These are phyloP conservation scores for Urtica urens DNA, from an alignment of 306 rosid species.

Conservation along the genomic window DNA sequence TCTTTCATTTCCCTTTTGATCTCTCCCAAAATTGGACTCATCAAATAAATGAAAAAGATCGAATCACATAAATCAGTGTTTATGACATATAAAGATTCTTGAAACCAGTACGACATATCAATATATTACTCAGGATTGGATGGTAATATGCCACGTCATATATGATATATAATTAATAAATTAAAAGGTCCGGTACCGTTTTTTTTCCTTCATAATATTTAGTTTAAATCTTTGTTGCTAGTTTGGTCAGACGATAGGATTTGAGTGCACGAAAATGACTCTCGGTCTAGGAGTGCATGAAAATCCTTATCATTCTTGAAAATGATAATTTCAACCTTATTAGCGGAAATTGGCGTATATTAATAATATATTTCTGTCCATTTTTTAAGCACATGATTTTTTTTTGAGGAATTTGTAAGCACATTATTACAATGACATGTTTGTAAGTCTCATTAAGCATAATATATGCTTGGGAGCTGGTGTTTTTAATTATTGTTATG, in stretches of 20 bases:
- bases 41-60: neutral
- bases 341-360: neutral
- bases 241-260: conserved; percentile 6
- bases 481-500: neutral
- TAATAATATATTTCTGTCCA: neutral
- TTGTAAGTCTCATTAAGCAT: neutral
- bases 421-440: conserved; percentile 11
- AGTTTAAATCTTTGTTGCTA: neutral
- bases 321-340: conserved; percentile 9
- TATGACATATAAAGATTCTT: neutral
- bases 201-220: conserved; percentile 11
- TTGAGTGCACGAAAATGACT: conserved; percentile 26
- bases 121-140: no score
- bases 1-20: conserved; percentile 4
- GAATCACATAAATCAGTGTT: neutral
- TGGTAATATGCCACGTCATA: conserved; percentile 18
- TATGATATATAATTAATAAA: no score
- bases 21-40: neutral
- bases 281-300: conserved; percentile 10
- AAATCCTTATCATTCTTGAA: conserved; percentile 13
- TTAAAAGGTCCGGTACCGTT: no score
- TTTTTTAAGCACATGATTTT: no score
- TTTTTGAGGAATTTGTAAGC: no score
- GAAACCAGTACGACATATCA: neutral
- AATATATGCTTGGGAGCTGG: neutral